phyloP scores from a whole-genome alignment of 345 rosid genomes.

The Salix arbutifolia region DNA sequence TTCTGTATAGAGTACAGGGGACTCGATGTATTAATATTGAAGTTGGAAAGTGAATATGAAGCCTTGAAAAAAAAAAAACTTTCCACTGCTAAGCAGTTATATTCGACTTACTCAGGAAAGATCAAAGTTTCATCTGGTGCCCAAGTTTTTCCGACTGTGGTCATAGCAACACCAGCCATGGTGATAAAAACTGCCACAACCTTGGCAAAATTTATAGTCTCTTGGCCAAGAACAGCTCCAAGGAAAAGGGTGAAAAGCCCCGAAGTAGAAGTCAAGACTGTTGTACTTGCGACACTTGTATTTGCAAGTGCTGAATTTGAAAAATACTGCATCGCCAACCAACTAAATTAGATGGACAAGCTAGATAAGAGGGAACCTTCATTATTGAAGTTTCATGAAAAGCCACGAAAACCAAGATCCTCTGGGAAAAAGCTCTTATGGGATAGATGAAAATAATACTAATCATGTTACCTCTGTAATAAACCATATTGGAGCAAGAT shows the following conservation, averaged over 20 bases:
- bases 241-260: slow-evolving; percentile 63
- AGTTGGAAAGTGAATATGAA: not conserved
- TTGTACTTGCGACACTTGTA: slow-evolving; percentile 67
- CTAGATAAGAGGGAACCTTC: not conserved
- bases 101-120: slow-evolving; percentile 40
- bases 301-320: slow-evolving; percentile 60
- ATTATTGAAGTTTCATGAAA: not conserved
- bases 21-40: too few species aligned
- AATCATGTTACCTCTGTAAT: slow-evolving; percentile 42
- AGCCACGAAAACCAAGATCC: not conserved
- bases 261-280: slow-evolving; percentile 61
- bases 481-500: slow-evolving; percentile 69
- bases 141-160: slow-evolving; percentile 60
- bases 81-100: not conserved
- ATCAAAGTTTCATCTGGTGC: slow-evolving; percentile 44
- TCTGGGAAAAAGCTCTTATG: not conserved
- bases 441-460: not conserved
- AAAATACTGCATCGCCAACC: slow-evolving; percentile 40
- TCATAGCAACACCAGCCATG: slow-evolving; percentile 72
- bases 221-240: slow-evolving; percentile 61
- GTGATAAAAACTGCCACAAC: slow-evolving; percentile 57
- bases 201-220: slow-evolving; percentile 41
- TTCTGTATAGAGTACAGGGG: too few species aligned
- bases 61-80: not conserved
- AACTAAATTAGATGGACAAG: slow-evolving; percentile 2